These are phyloP conservation scores for Penicillium coffeae DNA, from an alignment of 495 filamentous ascomycete genomes.

Conservation along the genomic window DNA sequence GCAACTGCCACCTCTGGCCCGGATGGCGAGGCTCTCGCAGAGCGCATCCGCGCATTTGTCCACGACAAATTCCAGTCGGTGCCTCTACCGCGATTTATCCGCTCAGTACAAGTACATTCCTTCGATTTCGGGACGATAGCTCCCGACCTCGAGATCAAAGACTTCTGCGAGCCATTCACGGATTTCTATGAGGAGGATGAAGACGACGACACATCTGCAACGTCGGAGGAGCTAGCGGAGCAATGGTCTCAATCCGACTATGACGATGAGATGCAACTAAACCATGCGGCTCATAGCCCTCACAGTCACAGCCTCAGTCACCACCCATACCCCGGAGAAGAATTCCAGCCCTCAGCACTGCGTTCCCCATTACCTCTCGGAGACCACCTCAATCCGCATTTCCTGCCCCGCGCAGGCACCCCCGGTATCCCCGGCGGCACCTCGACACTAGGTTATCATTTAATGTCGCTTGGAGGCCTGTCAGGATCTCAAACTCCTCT, in stretches of 20 bases:
- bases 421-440: constrained; percentile 81
- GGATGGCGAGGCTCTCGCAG: constrained; percentile 77
- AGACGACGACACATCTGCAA: constrained; percentile 48
- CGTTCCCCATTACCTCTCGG: constrained; percentile 40
- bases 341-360: constrained; percentile 30
- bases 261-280: constrained; percentile 32
- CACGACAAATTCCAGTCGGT: constrained; percentile 93
- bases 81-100: constrained; percentile 89
- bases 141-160: constrained; percentile 87
- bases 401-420: constrained; percentile 61
- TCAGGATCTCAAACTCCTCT: constrained; percentile 85
- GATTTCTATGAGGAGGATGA: constrained; percentile 95
- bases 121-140: constrained; percentile 86
- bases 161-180: constrained; percentile 89
- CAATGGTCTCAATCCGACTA: constrained; percentile 32
- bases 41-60: constrained; percentile 85
- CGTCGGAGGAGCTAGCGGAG: constrained; percentile 33
- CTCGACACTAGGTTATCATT: constrained; percentile 87
- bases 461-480: constrained; percentile 66
- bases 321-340: constrained; percentile 25
- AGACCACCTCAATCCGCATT: constrained; percentile 58
- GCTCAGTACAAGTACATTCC: constrained; percentile 87
- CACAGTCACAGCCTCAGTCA: constrained; percentile 22
- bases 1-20: constrained; percentile 82
- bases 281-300: constrained; percentile 18